Evolutionary conservation across 495 filamentous ascomycete species (phyloP).

Genomic region (Hypoxylon fragiforme): DNA sequence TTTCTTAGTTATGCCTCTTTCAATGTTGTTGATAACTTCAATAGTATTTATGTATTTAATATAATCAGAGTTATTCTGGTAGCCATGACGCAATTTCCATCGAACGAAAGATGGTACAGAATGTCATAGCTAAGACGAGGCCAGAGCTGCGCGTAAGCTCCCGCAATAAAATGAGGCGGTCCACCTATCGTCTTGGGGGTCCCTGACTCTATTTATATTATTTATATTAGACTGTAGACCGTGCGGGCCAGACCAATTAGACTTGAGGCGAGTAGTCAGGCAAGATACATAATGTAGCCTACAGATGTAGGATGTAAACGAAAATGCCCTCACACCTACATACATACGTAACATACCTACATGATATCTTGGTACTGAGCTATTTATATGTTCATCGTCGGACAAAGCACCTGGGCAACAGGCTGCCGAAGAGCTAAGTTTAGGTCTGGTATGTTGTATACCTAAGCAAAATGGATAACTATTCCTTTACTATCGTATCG

Average conservation of each 20-base stretch:
- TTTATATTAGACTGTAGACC: conserved; percentile 7
- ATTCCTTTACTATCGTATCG: conserved; percentile 3
- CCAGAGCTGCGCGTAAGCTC: conserved; percentile 20
- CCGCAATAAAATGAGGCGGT: conserved; percentile 23
- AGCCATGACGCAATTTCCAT: conserved; percentile 27
- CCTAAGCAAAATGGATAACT: too few relatives aligned
- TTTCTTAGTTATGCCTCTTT: too few relatives aligned
- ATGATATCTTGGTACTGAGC: not conserved
- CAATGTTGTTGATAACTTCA: not conserved
- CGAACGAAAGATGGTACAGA: conserved; percentile 5
- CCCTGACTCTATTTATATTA: conserved; percentile 23
- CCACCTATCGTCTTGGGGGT: conserved; percentile 23
- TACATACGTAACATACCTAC: not conserved
- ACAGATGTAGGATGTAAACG: not conserved
- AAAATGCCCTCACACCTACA: too few relatives aligned
- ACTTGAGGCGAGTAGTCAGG: not conserved
- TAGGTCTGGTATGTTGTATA: too few relatives aligned
- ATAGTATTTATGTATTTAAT: too few relatives aligned
- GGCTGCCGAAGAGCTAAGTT: too few relatives aligned
- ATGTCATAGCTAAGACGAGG: too few relatives aligned
- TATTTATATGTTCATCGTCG: too few relatives aligned
- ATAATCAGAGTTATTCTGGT: conserved; percentile 1
- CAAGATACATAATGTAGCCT: not conserved
- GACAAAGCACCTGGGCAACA: too few relatives aligned
- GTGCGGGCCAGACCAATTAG: conserved; percentile 3